Evolutionary conservation across 2,329 filamentous ascomycete species (phyloP), one percentile per base, ranked within the genome.

Genomic region (Botrytis porri): DNA sequence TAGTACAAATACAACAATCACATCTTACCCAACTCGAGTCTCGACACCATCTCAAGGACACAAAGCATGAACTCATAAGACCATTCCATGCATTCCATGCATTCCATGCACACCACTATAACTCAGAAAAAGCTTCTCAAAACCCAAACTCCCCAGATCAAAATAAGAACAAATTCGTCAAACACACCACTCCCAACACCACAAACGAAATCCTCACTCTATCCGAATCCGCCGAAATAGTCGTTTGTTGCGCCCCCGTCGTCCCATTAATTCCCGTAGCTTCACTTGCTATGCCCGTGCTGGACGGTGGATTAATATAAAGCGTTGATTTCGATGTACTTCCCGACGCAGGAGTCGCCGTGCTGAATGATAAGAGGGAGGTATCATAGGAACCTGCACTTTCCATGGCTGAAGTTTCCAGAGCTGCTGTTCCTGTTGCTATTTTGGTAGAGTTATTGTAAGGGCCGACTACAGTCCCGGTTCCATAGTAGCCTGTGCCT

Each of bases 211-310:
- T 35, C 8, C 29, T 43, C 29, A 35, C 6, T 2, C 16, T 22
- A 9, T 35, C 12, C 12, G 63, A 35, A 37, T 48, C 63, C 12
- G 16, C 63, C 41, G 63, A 48, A 25, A 65, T 25, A 4, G 29
- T 65, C 18, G 63, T 65, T 48, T 65, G 63, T 29, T 48, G 41
- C 43, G 63, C 63, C 12, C 63, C 63, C 1, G 63, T 65, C 43
- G 43, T 65, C 3, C 41, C 32, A 20, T 63, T 63, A 3, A 63
- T 43, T 1, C 61, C 61, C 29, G 63, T 65, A 10, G 63, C 43
- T 18, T 14, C 43, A 35, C 16, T 43, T 1, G 8, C 16, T n/a
- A 25, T 14, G 16, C 63, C 29, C 10, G 22, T 48, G 22, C 43
- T 48, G 2, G 43, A 65, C 8, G 63, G 63, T 9, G 63, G 41